Base-by-base conservation (phyloP, 2,329 filamentous ascomycete genomes). In the Penicillium sp. region DNA sequence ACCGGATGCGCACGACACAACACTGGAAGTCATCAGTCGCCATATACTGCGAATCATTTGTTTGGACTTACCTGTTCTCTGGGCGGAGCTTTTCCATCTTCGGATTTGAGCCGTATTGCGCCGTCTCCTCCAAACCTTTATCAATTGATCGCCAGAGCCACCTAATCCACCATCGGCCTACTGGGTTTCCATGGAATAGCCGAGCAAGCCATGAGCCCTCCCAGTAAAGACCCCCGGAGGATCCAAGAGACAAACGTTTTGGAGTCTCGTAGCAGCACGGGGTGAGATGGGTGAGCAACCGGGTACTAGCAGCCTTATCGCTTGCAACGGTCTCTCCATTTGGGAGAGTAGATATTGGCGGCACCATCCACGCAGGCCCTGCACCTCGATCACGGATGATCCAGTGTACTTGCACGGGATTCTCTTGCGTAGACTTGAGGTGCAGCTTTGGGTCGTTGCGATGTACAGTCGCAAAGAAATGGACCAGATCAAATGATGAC, bases 391-490 rank as follows among this genome's bases (percentile, higher is more conserved):
- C 58, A 11, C 64, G 58, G 11, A 67, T 66, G 3, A 67, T 56
- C 66, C 64, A 67, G 26, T 68, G 55, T 6, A 68, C 61, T 22
- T 65, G 49, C 7, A 68, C 51, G 7, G 59, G 62, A 4, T 44
- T 26, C 0, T 49, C 17, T 5, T 54, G 50, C 4, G 33, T 55
- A 12, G 19, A 25, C 11, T 55, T 42, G 2, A 67, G 48, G 7
- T 60, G 58, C 16, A 60, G 41, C 2, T 42, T 43, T 4, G 55
- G 31, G 5, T 55, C 54, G 3, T 61, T 61, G 11, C 48, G 58
- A 41, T 67, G 64, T 1, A 68, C 52, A 1, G 59, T 67, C 2
- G 61, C 66, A 44, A 67, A 68, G 22, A 68, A 60, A 44, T 67
- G 61, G 5, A 67, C 60, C 10, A 68, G 46, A 26, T 67, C 64